Evolutionary conservation across 345 rosid genomes (phyloP), one percentile per base, ranked within the genome.

Genomic region (Orychophragmus violaceus): DNA sequence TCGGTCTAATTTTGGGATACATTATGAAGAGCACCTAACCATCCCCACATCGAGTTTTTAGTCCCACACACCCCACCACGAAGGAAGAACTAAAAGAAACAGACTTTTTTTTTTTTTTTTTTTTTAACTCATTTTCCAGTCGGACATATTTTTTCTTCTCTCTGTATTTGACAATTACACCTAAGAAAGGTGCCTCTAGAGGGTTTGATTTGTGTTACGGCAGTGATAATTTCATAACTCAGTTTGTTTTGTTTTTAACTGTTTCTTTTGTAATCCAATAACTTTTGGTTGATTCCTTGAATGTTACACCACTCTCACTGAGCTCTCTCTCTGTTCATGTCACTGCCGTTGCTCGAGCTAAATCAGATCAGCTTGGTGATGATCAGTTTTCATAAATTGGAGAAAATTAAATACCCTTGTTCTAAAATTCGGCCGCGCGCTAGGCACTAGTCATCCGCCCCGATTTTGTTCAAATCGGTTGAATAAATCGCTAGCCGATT

Each of bases 1-100:
- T 93, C 28, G 90, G 96, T 51, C 59, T 90, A 76, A 58, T 93
- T 65, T 72, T 90, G 86, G 97, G 94, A 37, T 89, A 84, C 66
- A 79, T 89, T 21, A 18, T 89, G 83, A 87, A 87, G 84, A 81
- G 77, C 62, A 71, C 87, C 52, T 88, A 76, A 85, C 68, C 22
- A 5, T 29, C 29, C 5, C 35, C 50, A 30, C 3, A n/a, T 37
- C 44, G 12, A 39, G 55, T 10, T 8, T 1, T n/a, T 49, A 7
- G 23, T 48, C 19, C n/a, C 39, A 23, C 58, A 21, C 60, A 28
- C 37, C 27, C 6, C 36, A 3, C 70, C 45, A 54, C 62, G 69
- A 62, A 63, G 67, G 18, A 53, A n/a, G 23, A 57, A 24, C 0
- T 6, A 44, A 39, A 19, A 61, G 12, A 44, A 29, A 54, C 19